These are phyloP conservation scores for Paraurostyla sp. DNA, from an alignment of 73 alveolate genomes.

Conservation along the genomic window DNA sequence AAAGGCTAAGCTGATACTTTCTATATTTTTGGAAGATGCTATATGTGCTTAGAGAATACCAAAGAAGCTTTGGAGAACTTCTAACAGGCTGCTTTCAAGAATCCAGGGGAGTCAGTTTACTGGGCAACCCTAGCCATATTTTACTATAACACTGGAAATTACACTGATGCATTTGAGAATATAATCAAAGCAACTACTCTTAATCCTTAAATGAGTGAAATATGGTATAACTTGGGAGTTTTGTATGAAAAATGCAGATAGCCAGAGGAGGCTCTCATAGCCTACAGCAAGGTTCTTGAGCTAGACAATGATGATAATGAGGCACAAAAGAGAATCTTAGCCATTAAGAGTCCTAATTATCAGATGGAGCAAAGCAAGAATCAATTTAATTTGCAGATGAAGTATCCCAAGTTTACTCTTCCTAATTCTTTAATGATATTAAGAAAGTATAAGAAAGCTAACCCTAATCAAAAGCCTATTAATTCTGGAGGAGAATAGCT, in stretches of 20 bases:
- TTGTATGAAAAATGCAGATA: slow-evolving; percentile 85
- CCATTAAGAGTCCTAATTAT: slow-evolving; percentile 40
- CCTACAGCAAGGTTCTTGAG: slow-evolving; percentile 76
- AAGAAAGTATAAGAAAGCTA: slow-evolving; percentile 67
- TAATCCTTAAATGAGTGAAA: slow-evolving; percentile 69
- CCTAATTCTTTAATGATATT: slow-evolving; percentile 72
- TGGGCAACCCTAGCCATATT: slow-evolving; percentile 79
- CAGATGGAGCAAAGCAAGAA: slow-evolving; percentile 21
- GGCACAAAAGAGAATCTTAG: slow-evolving; percentile 55
- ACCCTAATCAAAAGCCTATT: slow-evolving; percentile 31
- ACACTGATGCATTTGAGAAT: slow-evolving; percentile 84
- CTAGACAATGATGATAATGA: slow-evolving; percentile 62
- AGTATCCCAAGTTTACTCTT: slow-evolving; percentile 58
- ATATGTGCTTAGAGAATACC: slow-evolving; percentile 63
- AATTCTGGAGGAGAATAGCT: slow-evolving; percentile 11
- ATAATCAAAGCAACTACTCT: slow-evolving; percentile 75
- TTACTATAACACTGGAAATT: slow-evolving; percentile 64
- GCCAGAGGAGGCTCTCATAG: slow-evolving; percentile 81
- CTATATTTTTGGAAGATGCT: slow-evolving; percentile 77
- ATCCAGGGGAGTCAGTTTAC: slow-evolving; percentile 76
- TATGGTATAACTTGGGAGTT: slow-evolving; percentile 83
- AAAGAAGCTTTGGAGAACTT: slow-evolving; percentile 70
- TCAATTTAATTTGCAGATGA: slow-evolving; percentile 55
- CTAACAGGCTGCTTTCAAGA: slow-evolving; percentile 72
- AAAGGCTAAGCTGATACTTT: slow-evolving; percentile 71